Evolutionary conservation across 306 rosid species (phyloP), one percentile per base, ranked within the genome.

Genomic region (Prinsepia uniflora): DNA sequence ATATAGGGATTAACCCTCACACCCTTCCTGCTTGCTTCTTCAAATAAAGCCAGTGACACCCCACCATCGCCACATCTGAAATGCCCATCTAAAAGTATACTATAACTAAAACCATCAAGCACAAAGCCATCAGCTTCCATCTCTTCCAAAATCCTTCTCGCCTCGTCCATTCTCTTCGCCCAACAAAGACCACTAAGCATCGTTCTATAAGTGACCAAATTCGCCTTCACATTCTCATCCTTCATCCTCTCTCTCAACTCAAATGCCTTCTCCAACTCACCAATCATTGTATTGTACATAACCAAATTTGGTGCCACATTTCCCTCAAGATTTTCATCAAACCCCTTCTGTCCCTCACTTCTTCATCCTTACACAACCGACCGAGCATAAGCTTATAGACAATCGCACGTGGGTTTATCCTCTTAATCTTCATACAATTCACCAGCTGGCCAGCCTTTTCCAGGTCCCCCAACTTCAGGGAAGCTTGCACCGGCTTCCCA

Each of bases 281-380:
- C 88, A 54, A 89, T 83, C 64, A 87, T 68, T 7, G 90, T 87
- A 67, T 92, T 92, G 63, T 81, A 84, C 1, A 88, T 89, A 36
- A 89, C 86, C 73, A 74, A 80, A 83, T 72, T 89, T 0, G 87
- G 92, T 10, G 50, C 66, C 42, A 74, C 6, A 1, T 75, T 73
- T 70, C 71, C 81, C 0, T 72, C 65, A 62, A 64, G 11, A 90
- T 89, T 86, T 89, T 87, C 95, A 49, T 87, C 95, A 20, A 92
- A 89, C 81, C 83, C 2, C 57, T 83, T 83, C 80, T 87, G 81
- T 92, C 89, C 17, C 68, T 67, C 36, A 84, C 68, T 60, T 77
- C 86, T 72, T 71, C 75, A 81, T 64, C 75, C 64, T 69, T 89
- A 65, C 95, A 89, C 63, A 89, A 53, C 14, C 89, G 82, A 36